Conservation (phyloP, 139 green algal species). For the Nannochloris sp. region DNA sequence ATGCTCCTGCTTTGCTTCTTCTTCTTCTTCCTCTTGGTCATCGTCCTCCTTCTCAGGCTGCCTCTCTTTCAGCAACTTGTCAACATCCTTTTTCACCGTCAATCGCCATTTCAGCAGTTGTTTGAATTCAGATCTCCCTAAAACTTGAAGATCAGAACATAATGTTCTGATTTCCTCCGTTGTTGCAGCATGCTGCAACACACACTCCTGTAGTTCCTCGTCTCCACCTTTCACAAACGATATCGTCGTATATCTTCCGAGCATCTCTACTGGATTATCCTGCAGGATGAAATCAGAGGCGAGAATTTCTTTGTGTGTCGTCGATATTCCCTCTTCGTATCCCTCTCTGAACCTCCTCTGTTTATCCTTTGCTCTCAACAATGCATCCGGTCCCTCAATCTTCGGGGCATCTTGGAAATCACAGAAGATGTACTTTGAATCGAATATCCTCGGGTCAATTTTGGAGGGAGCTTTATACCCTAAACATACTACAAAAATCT, state of each 20-base stretch:
- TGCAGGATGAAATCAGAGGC: constrained; percentile 69
- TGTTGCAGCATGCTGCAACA: constrained; percentile 60
- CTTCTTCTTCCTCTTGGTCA: constrained; percentile 4
- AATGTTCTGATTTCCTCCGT: constrained; percentile 67
- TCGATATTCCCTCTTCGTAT: constrained; percentile 89
- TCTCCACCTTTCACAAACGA: constrained; percentile 11
- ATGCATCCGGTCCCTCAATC: constrained; percentile 65
- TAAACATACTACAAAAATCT: constrained; percentile 95
- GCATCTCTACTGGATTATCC: constrained; percentile 77
- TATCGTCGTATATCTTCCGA: constrained; percentile 61
- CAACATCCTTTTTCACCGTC: constrained; percentile 21
- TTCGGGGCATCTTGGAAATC: constrained; percentile 41
- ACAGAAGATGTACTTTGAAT: constrained; percentile 76
- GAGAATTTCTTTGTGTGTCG: constrained; percentile 37
- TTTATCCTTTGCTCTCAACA: constrained; percentile 70
- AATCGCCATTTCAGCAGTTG: constrained; percentile 73
- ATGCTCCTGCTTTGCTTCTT: neutral
- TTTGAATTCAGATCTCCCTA: constrained; percentile 91
- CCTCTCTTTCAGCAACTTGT: constrained; percentile 12
- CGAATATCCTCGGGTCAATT: constrained; percentile 94
- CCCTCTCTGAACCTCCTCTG: constrained; percentile 64
- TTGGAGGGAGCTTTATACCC: constrained; percentile 94
- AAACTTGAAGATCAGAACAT: constrained; percentile 79
- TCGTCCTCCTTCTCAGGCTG: constrained; percentile 1
- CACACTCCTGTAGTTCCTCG: constrained; percentile 1